Base-by-base conservation (phyloP, 805 yeast species). In the Saturnispora zaruensis region DNA sequence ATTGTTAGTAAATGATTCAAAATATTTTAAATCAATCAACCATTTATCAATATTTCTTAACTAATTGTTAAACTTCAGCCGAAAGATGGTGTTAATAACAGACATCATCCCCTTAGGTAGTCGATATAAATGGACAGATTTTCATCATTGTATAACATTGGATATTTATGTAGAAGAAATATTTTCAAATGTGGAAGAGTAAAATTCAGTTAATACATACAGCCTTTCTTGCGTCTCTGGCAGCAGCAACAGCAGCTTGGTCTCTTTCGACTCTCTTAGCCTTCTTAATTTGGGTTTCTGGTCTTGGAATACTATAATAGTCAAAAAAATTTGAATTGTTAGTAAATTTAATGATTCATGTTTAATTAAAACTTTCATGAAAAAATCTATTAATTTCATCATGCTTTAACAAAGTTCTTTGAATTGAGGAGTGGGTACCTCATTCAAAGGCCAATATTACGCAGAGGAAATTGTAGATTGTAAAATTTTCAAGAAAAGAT, bases 201-300 rank as follows among this genome's bases (percentile, higher is more conserved):
- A 5, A 28, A 28, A 4, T 28, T 28, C 13, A 28, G 3, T 28
- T 41, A 44, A 56, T 71, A 85, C 95, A 73, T 84, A 86, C 95
- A 67, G 80, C 81, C 74, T 80, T 78, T 73, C 88, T 79, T 60
- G 82, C 84, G 68, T 73, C 77, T 76, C 80, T 83, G 69, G 80
- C 90, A 67, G 87, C 89, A 70, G 87, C 82, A 66, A 84, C 78
- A 72, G 81, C 79, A 69, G 81, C 86, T 62, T 82, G 78, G 66
- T 80, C 74, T 80, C 84, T 84, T 68, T 82, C 81, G 70, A 80
- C 78, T 72, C 84, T 81, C 78, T 84, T 79, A 66, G 83, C 71
- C 79, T 84, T 82, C 82, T 86, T 86, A 73, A 82, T 74, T 71
- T 82, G 84, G 70, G 93, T 74, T 81, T 86, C 95, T 80, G 95